Conservation (phyloP, 1,139 yeast species). For the Geotrichum reessii region DNA sequence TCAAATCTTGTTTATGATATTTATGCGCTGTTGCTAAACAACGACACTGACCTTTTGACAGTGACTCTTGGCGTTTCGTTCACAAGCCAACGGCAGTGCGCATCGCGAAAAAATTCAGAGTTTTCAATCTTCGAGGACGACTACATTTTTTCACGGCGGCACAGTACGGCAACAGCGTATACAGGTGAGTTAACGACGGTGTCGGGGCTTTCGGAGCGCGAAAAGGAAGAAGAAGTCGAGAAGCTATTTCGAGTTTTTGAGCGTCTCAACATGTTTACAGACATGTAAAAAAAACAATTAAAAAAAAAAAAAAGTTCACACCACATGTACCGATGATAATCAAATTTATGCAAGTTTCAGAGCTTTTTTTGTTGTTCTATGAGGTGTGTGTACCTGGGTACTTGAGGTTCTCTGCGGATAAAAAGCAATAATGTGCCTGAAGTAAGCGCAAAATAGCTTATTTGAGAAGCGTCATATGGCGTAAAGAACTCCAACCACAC, state of each 20-base stretch:
- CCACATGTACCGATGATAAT: no score
- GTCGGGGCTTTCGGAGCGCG: slow-evolving; percentile 24
- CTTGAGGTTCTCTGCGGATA: no score
- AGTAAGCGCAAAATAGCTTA: no score
- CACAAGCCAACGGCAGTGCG: not conserved
- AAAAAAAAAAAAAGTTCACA: no score
- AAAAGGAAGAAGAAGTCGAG: slow-evolving; percentile 50
- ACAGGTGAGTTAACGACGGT: not conserved
- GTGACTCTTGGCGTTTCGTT: slow-evolving; percentile 1
- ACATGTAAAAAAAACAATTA: not conserved
- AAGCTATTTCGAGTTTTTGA: slow-evolving; percentile 47
- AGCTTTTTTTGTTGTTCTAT: no score
- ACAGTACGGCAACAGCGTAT: not conserved
- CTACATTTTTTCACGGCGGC: slow-evolving; percentile 3
- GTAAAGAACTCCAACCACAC: no score
- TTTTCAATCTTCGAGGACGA: slow-evolving; percentile 1
- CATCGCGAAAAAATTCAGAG: not conserved
- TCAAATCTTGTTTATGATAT: not conserved
- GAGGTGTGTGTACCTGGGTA: no score
- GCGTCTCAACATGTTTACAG: slow-evolving; percentile 36
- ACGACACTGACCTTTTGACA: not conserved
- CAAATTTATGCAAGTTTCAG: no score
- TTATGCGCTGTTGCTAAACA: not conserved
- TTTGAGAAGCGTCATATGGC: no score
- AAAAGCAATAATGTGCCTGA: no score